Evolutionary conservation across 2,329 filamentous ascomycete species (phyloP), one percentile per base, ranked within the genome.

Genomic region (Tolypocladium sp.): DNA sequence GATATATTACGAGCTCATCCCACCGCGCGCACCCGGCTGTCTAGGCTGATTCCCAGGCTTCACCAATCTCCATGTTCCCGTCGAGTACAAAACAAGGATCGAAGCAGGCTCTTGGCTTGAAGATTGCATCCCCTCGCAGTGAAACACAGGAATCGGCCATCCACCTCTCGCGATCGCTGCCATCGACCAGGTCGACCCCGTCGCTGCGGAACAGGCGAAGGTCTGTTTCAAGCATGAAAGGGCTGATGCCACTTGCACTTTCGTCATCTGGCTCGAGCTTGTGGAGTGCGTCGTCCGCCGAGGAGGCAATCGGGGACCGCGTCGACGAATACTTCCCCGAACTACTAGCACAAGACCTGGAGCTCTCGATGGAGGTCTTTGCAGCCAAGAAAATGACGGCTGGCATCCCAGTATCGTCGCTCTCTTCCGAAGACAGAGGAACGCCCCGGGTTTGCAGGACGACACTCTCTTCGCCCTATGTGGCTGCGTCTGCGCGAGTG

Each of bases 311-410:
- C 57, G 62, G 71, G 68, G 65, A 65, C 22, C 64, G 67, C 53
- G 63, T 66, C 13, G 71, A 71, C 56, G 77, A 76, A 66, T 84
- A 79, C 68, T 71, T 85, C 22, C 79, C 82, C 2, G 83, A 85
- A 68, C 64, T 83, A 44, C 71, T 85, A n/a, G 82, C 77, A 8
- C 76, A 74, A 60, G 81, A 85, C 62, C 71, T 85, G 53, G 78
- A 82, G 65, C 65, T 74, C 27, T 82, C 79, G 22, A 72, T 72
- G 56, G 70, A 73, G 12, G 66, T 82, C 33, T 84, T 84, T 59
- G 70, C 70, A 33, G 74, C 79, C 17, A 80, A 73, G 65, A 78
- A 77, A 59, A 78, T 84, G 76, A 82, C 81, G 7, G 77, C 81
- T 27, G 82, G 82, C 10, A 65, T 73, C 10, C 82, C 82, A 1